Evolutionary conservation across 2,329 filamentous ascomycete genomes (phyloP), one percentile per base, ranked within the genome.

Genomic region (Ampelomyces quisqualis): DNA sequence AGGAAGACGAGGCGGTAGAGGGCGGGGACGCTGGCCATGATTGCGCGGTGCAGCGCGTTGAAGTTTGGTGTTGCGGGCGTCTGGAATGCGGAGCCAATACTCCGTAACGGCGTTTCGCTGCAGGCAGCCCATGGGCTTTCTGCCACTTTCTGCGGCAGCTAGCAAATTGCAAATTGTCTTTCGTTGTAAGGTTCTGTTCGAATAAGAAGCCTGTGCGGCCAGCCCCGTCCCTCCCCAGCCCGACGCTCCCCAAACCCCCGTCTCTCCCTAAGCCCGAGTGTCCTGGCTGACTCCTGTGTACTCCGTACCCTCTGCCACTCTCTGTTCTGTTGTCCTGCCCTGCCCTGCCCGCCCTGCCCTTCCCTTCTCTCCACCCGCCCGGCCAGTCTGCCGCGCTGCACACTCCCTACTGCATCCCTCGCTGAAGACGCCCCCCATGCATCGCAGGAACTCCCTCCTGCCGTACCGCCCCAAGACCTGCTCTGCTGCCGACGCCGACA

Each of bases 1-100:
- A 90, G 80, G 71, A 90, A 90, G 73, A 90, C 88, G 61, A 84
- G 55, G 43, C 78, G 77, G 71, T 90, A 90, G 47, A 74, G 52
- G 23, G 77, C 53, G 15, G 85, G 84, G 24, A 87, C 75, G 40
- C 72, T 71, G 39, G 63, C 47, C 32, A 58, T 40, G 15, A 40
- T 34, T 34, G 47, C 45, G 36, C 48, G 45, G 34, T 35, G 19
- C 23, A n/a, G n/a, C n/a, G n/a, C n/a, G n/a, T n/a, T n/a, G n/a
- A n/a, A n/a, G n/a, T n/a, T n/a, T n/a, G n/a, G n/a, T n/a, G n/a
- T n/a, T n/a, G n/a, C n/a, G n/a, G n/a, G n/a, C n/a, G n/a, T n/a
- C n/a, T n/a, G n/a, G n/a, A n/a, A n/a, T n/a, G n/a, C n/a, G n/a
- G n/a, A n/a, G n/a, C n/a, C n/a, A n/a, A n/a, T n/a, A n/a, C n/a